Base-by-base conservation (phyloP, 129 eudicot species). In the Chrysanthemum makinoi region DNA sequence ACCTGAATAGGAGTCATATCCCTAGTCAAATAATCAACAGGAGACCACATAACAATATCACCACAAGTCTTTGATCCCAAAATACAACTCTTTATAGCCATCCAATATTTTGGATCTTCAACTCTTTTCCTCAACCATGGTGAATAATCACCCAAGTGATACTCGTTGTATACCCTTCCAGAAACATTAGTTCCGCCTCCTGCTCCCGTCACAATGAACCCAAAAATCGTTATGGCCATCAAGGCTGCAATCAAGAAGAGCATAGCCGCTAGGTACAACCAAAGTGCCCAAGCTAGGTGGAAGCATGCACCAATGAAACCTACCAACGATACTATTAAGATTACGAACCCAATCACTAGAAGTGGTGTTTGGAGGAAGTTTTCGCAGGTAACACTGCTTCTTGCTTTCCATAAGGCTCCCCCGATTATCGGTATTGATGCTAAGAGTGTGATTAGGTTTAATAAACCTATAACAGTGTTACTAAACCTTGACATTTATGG, bases 1-100 rank as follows among this genome's bases (percentile, higher is more conserved):
- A 92, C 98, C 98, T 92, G 98, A 52, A 92, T 69, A 30, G 98
- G 98, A 67, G 95, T 72, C 95, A 92, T 54, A 39, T 89, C 84
- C 30, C 30, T 85, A 7, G 87, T 81, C 44, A 85, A 66, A 80
- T 86, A 92, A 69, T 92, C 96, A 73, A 77, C 47, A 47, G 98
- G 96, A 68, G 95, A 81, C 98, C 96, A 89, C 72, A 67, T 59
- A 62, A 64, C 85, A 78, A 92, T 74, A 70, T 81, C 81, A 57
- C 72, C 78, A 83, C 98, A 89, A 77, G 89, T 85, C 75, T 87
- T 89, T 2, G 98, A 92, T 52, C 95, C 89, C 73, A 89, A 72
- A 63, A 92, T 82, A 66, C 98, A 92, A 24, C 82, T 78, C 56
- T 81, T 89, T 2, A 89, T 75, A 0, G 84, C 74, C 74, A 17